These are phyloP conservation scores for Durio zibethinus DNA, from an alignment of 345 rosid species.

Conservation along the genomic window DNA sequence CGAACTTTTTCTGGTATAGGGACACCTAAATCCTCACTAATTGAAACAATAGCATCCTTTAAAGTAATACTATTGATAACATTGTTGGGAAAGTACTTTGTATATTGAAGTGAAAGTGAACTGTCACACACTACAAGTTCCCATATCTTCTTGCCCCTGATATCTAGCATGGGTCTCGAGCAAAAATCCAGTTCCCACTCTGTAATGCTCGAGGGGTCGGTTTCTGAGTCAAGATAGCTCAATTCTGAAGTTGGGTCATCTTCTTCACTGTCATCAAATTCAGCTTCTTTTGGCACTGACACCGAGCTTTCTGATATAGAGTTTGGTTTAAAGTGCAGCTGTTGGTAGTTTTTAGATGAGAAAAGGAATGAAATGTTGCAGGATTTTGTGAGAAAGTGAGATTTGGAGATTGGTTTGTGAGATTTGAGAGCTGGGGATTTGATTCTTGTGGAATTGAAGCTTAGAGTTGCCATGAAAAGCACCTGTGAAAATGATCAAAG, in stretches of 20 bases:
- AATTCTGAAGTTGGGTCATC: slow-evolving; percentile 23
- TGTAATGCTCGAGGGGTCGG: slow-evolving; percentile 63
- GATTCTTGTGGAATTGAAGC: slow-evolving; percentile 64
- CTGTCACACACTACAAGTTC: slow-evolving; percentile 89
- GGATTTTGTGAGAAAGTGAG: slow-evolving; percentile 36
- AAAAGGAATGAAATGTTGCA: slow-evolving; percentile 25
- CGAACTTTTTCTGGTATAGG: slow-evolving; percentile 76
- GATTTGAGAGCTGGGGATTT: slow-evolving; percentile 32
- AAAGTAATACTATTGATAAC: slow-evolving; percentile 87
- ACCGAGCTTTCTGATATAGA: slow-evolving; percentile 8
- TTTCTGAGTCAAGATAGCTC: slow-evolving; percentile 72
- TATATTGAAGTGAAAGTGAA: slow-evolving; percentile 82
- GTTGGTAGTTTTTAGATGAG: slow-evolving; percentile 19
- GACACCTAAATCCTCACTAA: slow-evolving; percentile 63
- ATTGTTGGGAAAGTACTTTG: slow-evolving; percentile 86
- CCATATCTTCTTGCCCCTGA: slow-evolving; percentile 89
- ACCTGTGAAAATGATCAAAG: background rate
- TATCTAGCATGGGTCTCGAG: slow-evolving; percentile 46
- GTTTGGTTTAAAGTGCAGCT: slow-evolving; percentile 26
- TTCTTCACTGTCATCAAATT: background rate
- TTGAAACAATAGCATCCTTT: slow-evolving; percentile 66
- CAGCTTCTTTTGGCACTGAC: background rate
- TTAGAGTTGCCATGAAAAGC: slow-evolving; percentile 69
- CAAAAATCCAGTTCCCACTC: slow-evolving; percentile 33
- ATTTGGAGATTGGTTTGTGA: slow-evolving; percentile 33